A percentile compares a stretch with the other conserved stretches of the same genome.
Evolutionary conservation across 2,329 filamentous ascomycete species (phyloP).

Genomic region (Pseudocercospora fuligena): DNA sequence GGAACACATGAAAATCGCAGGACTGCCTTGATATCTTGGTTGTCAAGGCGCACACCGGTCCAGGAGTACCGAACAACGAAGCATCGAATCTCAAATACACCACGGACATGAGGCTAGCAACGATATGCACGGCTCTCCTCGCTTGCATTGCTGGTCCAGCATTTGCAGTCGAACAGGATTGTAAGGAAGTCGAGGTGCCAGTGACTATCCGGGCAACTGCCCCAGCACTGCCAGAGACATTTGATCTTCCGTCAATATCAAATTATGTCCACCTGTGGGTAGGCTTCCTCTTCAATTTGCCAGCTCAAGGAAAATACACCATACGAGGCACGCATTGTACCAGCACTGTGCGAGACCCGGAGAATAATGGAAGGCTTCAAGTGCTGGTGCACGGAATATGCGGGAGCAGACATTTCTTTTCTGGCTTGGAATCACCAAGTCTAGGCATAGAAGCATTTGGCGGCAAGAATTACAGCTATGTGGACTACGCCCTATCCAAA

Average conservation of each 20-base stretch:
- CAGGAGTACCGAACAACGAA: background rate
- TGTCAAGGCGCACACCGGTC: background rate
- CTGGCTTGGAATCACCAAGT: background rate
- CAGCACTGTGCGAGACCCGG: background rate
- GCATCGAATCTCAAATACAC: background rate
- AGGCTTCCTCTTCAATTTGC: slow-evolving; percentile 1
- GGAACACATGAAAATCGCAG: background rate
- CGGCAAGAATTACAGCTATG: slow-evolving; percentile 10
- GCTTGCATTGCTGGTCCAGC: background rate
- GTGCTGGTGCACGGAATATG: slow-evolving; percentile 8
- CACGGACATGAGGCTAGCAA: background rate
- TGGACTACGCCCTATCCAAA: slow-evolving; percentile 9
- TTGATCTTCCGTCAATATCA: slow-evolving; percentile 1
- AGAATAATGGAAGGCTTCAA: slow-evolving; percentile 7
- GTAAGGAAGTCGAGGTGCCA: background rate
- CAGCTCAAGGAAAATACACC: slow-evolving; percentile 6
- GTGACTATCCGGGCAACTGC: background rate
- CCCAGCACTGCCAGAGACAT: background rate
- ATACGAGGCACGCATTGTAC: slow-evolving; percentile 10
- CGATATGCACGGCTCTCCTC: background rate
- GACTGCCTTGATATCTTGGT: background rate
- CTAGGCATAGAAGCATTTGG: background rate
- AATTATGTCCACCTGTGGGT: background rate
- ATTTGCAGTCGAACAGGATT: background rate
- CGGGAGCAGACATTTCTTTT: slow-evolving; percentile 4